Base-by-base conservation (phyloP, 495 filamentous ascomycete species). In the Aspergillus sparsus region DNA sequence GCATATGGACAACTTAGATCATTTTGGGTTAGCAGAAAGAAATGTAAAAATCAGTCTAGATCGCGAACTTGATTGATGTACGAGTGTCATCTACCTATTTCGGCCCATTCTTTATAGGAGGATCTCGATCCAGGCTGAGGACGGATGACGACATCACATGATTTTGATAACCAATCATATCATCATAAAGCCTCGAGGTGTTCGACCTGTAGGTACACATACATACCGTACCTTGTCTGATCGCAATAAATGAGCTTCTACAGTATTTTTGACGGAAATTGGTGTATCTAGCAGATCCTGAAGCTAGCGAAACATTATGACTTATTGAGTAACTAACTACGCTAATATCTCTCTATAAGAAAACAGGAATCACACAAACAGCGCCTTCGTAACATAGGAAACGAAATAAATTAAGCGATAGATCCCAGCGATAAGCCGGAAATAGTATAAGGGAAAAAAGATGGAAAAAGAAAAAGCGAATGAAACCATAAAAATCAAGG, bases 1-100 rank as follows among this genome's bases (percentile, higher is more conserved):
- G 58, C 57, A 51, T 57, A 66, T 68, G 50, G 46, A 49, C 51
- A 52, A 27, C 41, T 53, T 61, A 63, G 61, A 58, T 55, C 51
- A 63, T 65, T 51, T 58, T 50, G 54, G 45, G 35, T 3, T 55
- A 65, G 57, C 34, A 50, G 33, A 44, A 52, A 27, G 49, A 52
- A n/a, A 54, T 60, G 53, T 49, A 53, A 36, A 21, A 18, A 53
- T 50, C 49, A 41, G 21, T 32, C 49, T 31, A 15, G 31, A 46
- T 53, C 5, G 37, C n/a, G 37, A 27, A 59, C 18, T 53, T 49
- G 46, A 42, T 34, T 52, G 9, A 13, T 18, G 10, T n/a, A 46
- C 16, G 32, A 35, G 52, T 6, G 49, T 7, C 51, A 33, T 49
- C 32, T 35, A 21, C 46, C n/a, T 18, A 21, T 15, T 7, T n/a